A percentile compares a stretch with the other conserved stretches of the same genome.
Evolutionary conservation across 192 early-diverging fungal species (phyloP).

Genomic region (Coemansia sp.): DNA sequence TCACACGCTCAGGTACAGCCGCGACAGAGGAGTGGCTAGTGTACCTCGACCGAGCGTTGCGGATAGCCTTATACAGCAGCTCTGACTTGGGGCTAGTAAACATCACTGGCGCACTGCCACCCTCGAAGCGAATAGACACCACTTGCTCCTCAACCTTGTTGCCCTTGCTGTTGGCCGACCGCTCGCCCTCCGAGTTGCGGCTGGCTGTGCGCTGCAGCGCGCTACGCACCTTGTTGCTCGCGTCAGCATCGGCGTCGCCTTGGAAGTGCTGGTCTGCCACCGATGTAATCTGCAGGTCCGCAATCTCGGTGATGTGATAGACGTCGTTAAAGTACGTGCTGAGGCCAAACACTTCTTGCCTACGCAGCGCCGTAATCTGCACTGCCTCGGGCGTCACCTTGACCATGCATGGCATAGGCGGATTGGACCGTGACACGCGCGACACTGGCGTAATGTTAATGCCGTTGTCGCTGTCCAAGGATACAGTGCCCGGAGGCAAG

Average conservation of each 20-base stretch:
- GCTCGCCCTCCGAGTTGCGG: slow-evolving; percentile 49
- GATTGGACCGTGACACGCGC: slow-evolving; percentile 64
- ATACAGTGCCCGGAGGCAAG: slow-evolving; percentile 72
- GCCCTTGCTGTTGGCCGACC: neutral
- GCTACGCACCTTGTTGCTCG: slow-evolving; percentile 12
- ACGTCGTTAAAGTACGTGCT: slow-evolving; percentile 80
- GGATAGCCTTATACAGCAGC: slow-evolving; percentile 64
- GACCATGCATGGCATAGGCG: slow-evolving; percentile 71
- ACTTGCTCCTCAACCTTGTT: slow-evolving; percentile 55
- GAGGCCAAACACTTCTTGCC: slow-evolving; percentile 75
- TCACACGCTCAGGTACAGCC: slow-evolving; percentile 69
- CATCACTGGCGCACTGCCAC: slow-evolving; percentile 59
- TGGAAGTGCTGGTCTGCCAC: slow-evolving; percentile 1
- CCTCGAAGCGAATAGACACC: slow-evolving; percentile 77
- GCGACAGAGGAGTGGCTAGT: slow-evolving; percentile 47
- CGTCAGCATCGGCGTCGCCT: slow-evolving; percentile 12
- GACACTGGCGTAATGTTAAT: slow-evolving; percentile 65
- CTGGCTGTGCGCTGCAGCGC: slow-evolving; percentile 55
- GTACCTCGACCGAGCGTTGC: slow-evolving; percentile 68
- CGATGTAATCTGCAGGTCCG: slow-evolving; percentile 58
- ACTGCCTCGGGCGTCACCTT: slow-evolving; percentile 81
- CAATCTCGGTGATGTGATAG: slow-evolving; percentile 79
- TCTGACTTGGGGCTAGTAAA: slow-evolving; percentile 77
- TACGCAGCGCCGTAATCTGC: slow-evolving; percentile 69
- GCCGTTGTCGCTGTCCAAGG: slow-evolving; percentile 70